Evolutionary conservation across 78 protist genomes (phyloP).

Genomic region (Speleostelium caveatum): DNA sequence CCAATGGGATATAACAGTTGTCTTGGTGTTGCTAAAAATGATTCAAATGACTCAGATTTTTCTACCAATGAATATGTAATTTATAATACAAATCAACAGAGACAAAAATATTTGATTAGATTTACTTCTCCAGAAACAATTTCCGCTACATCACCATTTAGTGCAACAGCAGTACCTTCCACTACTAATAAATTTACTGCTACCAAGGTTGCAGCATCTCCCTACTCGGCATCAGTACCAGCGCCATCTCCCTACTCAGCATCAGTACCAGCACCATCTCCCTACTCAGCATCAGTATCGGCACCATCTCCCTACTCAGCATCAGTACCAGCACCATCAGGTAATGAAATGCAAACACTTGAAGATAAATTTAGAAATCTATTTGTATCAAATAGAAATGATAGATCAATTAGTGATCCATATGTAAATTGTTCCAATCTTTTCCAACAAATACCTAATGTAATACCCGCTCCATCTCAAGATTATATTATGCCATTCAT

Average conservation of each 20-base stretch:
- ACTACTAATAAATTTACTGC: neutral
- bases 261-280: neutral
- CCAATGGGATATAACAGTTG: conserved; percentile 74
- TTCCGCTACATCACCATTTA: neutral
- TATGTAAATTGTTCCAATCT: neutral
- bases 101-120: conserved; percentile 70
- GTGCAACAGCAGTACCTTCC: neutral
- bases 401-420: neutral
- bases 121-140: conserved; percentile 18
- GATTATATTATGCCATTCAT: neutral
- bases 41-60: conserved; percentile 43
- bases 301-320: neutral
- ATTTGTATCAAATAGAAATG: conserved; percentile 9
- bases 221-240: neutral
- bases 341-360: neutral
- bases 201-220: neutral
- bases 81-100: conserved; percentile 56
- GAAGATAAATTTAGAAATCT: conserved; percentile 28
- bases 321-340: neutral
- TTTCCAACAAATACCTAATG: neutral
- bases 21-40: conserved; percentile 30
- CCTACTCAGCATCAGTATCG: neutral
- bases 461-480: no score
- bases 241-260: neutral
- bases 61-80: conserved; percentile 73